Percentiles rank a stretch among this genome's conserved stretches.
Evolutionary conservation across 2,329 filamentous ascomycete genomes (phyloP).

Genomic region (Aurifilum marmelostoma): DNA sequence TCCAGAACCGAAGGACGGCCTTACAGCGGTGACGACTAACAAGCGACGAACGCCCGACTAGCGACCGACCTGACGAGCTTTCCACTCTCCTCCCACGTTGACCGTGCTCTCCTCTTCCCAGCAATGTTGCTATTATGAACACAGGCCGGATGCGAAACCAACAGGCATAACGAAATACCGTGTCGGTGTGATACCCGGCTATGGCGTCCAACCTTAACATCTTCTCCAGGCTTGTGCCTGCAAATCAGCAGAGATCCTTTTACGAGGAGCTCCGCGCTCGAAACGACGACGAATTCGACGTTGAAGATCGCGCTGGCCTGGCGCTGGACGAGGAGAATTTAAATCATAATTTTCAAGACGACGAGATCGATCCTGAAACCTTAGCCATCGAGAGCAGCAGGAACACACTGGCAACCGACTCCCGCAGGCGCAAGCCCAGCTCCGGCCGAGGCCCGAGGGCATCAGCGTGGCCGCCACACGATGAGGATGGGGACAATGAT

Average conservation of each 20-base stretch:
- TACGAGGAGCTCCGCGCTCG: conserved; percentile 52
- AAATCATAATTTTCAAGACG: conserved; percentile 53
- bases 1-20: background rate
- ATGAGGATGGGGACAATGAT: conserved; percentile 61
- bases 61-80: conserved; percentile 8
- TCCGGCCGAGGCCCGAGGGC: conserved; percentile 5
- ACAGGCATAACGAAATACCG: conserved; percentile 17
- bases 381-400: conserved; percentile 52
- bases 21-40: background rate
- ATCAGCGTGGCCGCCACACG: conserved; percentile 39
- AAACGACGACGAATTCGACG: conserved; percentile 44
- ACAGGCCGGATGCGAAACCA: background rate
- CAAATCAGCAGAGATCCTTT: conserved; percentile 46
- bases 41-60: conserved; percentile 1
- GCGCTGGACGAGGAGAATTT: conserved; percentile 58
- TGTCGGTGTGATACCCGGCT: conserved; percentile 20
- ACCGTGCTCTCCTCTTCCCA: background rate
- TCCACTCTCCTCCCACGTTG: background rate
- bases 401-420: conserved; percentile 37
- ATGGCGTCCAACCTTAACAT: conserved; percentile 55
- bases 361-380: conserved; percentile 50
- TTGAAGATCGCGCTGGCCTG: conserved; percentile 47
- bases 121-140: conserved; percentile 28
- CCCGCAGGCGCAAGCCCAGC: conserved; percentile 14
- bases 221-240: conserved; percentile 49